Conservation (phyloP, 345 rosid species). For the Streptanthus diversifolius region DNA sequence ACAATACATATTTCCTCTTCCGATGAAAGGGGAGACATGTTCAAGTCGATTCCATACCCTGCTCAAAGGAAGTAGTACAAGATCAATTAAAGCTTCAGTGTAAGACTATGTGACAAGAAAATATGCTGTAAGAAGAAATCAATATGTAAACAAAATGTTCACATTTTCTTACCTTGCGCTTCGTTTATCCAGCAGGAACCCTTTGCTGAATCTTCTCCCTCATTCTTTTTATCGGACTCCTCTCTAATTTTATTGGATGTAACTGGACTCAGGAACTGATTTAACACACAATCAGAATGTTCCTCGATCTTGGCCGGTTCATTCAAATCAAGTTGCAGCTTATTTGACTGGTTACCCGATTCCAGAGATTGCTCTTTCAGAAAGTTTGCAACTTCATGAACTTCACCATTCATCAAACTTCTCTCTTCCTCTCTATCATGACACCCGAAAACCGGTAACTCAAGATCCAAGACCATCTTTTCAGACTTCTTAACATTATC, state of each 20-base stretch:
- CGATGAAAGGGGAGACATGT: conserved; percentile 20
- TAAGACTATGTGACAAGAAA: background rate
- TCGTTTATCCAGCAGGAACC: conserved; percentile 12
- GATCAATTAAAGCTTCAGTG: conserved; percentile 7
- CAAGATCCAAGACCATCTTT: conserved; percentile 53
- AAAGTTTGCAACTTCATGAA: conserved; percentile 6
- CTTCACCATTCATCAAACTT: conserved; percentile 19
- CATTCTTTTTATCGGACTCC: conserved; percentile 10
- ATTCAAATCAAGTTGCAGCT: conserved; percentile 46
- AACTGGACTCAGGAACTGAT: conserved; percentile 29
- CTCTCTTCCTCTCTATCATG: conserved; percentile 37
- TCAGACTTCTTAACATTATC: conserved; percentile 38
- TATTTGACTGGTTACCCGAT: conserved; percentile 14
- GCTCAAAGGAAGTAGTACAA: background rate
- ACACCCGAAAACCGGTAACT: conserved; percentile 44
- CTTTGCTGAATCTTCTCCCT: background rate
- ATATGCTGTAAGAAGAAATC: background rate
- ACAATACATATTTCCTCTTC: background rate
- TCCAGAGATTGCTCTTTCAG: conserved; percentile 21
- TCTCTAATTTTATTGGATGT: background rate
- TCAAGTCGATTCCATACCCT: conserved; percentile 28
- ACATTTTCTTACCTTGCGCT: conserved; percentile 13
- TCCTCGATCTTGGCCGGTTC: conserved; percentile 44
- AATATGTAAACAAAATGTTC: background rate
- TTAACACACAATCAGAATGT: conserved; percentile 18